Conservation (phyloP, 768 basidiomycete genomes). For the Lactarius hatsudake region DNA sequence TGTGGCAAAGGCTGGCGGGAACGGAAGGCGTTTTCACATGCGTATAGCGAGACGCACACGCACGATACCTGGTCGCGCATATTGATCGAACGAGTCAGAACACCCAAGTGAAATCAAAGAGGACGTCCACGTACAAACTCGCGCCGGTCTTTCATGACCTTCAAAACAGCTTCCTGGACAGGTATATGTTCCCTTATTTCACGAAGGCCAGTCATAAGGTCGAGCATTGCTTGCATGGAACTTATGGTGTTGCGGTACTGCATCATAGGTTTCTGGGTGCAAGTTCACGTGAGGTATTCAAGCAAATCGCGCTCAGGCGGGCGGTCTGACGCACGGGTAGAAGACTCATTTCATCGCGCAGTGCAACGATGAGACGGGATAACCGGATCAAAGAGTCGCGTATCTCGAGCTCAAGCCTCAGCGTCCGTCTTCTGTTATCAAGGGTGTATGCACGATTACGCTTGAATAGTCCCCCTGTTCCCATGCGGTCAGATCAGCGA, state of each 20-base stretch:
- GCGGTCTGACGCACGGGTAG: slow-evolving; percentile 39
- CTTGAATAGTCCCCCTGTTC: slow-evolving; percentile 30
- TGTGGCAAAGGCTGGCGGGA: slow-evolving; percentile 48
- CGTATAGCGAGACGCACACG: slow-evolving; percentile 47
- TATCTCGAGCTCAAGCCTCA: slow-evolving; percentile 43
- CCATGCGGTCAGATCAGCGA: not conserved
- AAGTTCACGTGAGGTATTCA: not conserved
- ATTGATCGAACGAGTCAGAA: not conserved
- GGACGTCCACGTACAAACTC: slow-evolving; percentile 38
- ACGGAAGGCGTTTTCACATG: slow-evolving; percentile 47
- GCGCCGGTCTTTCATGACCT: slow-evolving; percentile 41
- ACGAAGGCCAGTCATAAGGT: slow-evolving; percentile 45
- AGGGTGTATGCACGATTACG: slow-evolving; percentile 29
- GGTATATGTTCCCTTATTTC: slow-evolving; percentile 49
- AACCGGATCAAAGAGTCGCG: slow-evolving; percentile 42
- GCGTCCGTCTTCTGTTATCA: slow-evolving; percentile 36
- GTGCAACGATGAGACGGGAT: slow-evolving; percentile 39
- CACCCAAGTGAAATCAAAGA: not conserved
- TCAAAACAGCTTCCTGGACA: slow-evolving; percentile 41
- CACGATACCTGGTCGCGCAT: slow-evolving; percentile 39
- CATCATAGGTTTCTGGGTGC: slow-evolving; percentile 44
- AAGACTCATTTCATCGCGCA: slow-evolving; percentile 48
- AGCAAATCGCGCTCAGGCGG: not conserved
- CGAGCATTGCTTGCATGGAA: slow-evolving; percentile 42
- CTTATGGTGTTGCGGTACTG: slow-evolving; percentile 41